phyloP scores from a whole-genome alignment of 768 basidiomycete genomes.

The Xerocomellus intermedius region DNA sequence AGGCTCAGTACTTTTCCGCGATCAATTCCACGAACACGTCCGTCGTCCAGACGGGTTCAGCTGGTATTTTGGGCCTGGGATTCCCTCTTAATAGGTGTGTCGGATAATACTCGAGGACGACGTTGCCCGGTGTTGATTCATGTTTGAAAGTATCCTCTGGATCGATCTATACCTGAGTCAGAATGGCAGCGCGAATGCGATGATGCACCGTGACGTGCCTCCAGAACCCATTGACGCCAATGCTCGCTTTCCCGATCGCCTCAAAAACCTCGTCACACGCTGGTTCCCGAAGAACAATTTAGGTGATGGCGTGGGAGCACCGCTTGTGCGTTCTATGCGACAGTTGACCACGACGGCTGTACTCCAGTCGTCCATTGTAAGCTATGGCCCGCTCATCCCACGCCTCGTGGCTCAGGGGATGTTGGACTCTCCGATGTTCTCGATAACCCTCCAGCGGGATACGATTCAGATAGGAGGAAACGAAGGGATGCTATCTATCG shows the following conservation, averaged over 20 bases:
- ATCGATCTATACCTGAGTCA: constrained; percentile 33
- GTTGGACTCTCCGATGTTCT: constrained; percentile 47
- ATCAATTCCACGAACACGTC: constrained; percentile 70
- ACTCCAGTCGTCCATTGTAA: constrained; percentile 42
- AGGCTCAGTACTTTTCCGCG: constrained; percentile 60
- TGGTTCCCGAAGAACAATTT: constrained; percentile 20
- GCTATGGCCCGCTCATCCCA: constrained; percentile 45
- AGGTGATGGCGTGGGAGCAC: background rate
- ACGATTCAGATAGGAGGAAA: constrained; percentile 68
- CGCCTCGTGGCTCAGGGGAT: constrained; percentile 41
- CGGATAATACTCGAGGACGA: background rate
- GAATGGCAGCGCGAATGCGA: background rate
- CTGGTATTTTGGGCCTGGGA: constrained; percentile 73
- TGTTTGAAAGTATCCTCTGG: constrained; percentile 45
- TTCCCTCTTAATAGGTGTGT: constrained; percentile 70
- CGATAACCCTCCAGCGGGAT: constrained; percentile 67
- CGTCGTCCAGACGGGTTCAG: constrained; percentile 51
- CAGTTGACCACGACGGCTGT: constrained; percentile 18
- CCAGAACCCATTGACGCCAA: background rate
- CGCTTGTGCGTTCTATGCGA: constrained; percentile 5
- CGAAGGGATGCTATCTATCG: constrained; percentile 61
- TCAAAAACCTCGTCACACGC: constrained; percentile 12
- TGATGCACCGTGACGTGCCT: constrained; percentile 1
- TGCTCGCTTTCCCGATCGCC: constrained; percentile 1
- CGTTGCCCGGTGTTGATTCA: background rate